Base-by-base conservation (phyloP, 1,139 yeast species). In the Cylindricascospora bacillispora region DNA sequence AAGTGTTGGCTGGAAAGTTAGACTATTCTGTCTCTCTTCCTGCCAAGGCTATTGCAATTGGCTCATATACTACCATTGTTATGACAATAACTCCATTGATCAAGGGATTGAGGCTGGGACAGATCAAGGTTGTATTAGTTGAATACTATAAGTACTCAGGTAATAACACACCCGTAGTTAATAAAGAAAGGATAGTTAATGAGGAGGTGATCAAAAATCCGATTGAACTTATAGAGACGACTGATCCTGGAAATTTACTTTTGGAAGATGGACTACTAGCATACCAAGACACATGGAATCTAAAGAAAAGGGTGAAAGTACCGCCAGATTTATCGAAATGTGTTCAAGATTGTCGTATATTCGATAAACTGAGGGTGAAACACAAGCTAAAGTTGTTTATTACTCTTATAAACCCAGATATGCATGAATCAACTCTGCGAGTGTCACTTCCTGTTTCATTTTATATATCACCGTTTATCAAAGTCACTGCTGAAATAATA, bases 1-100 rank as follows among this genome's bases (percentile, higher is more conserved):
- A 89, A 51, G 77, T 89, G 1, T 92, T 98, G 99, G 97, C 98
- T 2, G 62, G 72, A 28, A 89, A 89, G 52, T 82, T 89, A 27
- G 97, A 92, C 45, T 89, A 92, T 54, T 71, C 86, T 2, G 70
- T 89, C 33, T 79, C 81, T 35, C 75, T 82, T 5, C 97, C 97
- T 0, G 66, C 86, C 11, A 77, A 81, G 49, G 95, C 97, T 0
- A 70, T 83, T 21, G 93, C 97, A 0, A 74, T 89, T 26, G 98
- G 98, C 1, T 74, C 93, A 0, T 60, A 71, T 0, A 65, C 81
- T 2, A 81, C 83, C 1, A 65, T 89, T 9, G 67, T 73, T 43
- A 63, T 89, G 47, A 62, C 71, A 44, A 54, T 89, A 45, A 79
- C 80, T 1, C 97, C 98, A 0, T 57, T 89, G 27, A 56, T 74